Evolutionary conservation across 108 stramenopile genomes (phyloP).

Genomic region (Pseudonitzschia multiseries): DNA sequence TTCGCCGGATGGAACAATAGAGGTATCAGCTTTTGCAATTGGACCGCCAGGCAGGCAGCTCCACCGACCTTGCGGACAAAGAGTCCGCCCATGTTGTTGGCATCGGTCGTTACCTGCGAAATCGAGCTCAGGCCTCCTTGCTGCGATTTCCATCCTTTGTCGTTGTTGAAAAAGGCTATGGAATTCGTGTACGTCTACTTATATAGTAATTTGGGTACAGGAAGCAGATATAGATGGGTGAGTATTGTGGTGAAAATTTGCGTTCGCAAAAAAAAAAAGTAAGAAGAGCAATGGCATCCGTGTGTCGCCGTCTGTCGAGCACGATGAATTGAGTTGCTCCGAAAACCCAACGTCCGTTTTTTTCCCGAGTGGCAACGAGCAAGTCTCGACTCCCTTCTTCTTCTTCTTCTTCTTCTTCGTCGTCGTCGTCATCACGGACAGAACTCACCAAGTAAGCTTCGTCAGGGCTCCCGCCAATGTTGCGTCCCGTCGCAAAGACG

Average conservation of each 20-base stretch:
- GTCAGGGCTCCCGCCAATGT: conserved; percentile 59
- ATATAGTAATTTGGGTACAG: background rate
- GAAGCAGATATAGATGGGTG: too few species aligned
- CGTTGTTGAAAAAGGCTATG: conserved; percentile 65
- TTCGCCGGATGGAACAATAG: conserved; percentile 70
- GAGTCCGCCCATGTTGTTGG: conserved; percentile 87
- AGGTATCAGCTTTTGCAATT: conserved; percentile 76
- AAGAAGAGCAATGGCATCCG: too few species aligned
- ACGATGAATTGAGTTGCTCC: too few species aligned
- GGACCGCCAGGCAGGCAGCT: conserved; percentile 67
- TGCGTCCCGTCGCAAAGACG: conserved; percentile 76
- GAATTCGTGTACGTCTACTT: conserved; percentile 77
- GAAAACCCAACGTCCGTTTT: too few species aligned
- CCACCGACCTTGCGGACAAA: conserved; percentile 83
- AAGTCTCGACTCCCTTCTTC: too few species aligned
- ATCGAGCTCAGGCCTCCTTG: conserved; percentile 83
- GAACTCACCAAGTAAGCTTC: conserved; percentile 59
- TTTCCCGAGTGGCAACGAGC: too few species aligned
- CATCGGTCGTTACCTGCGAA: conserved; percentile 70
- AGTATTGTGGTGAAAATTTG: background rate
- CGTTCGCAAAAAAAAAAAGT: background rate
- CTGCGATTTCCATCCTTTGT: conserved; percentile 81
- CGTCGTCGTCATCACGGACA: too few species aligned
- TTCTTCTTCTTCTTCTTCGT: too few species aligned
- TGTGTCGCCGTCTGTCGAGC: too few species aligned